These are phyloP conservation scores for Pestalotiopsis sp. DNA, from an alignment of 2,329 filamentous ascomycete genomes.

Conservation along the genomic window DNA sequence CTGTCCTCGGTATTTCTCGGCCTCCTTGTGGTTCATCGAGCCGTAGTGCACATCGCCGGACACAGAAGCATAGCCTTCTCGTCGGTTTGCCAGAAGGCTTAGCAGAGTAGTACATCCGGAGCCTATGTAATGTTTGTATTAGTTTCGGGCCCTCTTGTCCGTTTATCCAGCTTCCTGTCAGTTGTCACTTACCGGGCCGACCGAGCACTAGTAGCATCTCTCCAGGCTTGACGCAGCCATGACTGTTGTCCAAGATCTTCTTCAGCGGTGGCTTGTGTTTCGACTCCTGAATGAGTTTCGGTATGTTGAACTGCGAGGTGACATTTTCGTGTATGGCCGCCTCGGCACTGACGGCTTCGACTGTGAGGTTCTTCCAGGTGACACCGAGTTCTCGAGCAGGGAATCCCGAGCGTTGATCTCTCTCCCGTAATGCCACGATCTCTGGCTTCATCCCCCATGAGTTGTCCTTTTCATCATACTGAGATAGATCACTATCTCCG, in stretches of 20 bases:
- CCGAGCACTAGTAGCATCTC: conserved; percentile 53
- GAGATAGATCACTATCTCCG: not conserved
- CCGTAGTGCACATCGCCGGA: conserved; percentile 37
- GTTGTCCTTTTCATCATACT: not conserved
- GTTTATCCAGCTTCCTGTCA: conserved; percentile 28
- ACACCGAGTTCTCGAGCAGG: conserved; percentile 59
- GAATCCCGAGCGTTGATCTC: conserved; percentile 47
- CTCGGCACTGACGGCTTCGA: conserved; percentile 62
- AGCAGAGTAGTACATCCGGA: conserved; percentile 54
- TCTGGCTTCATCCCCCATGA: conserved; percentile 9
- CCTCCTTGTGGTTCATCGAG: conserved; percentile 55
- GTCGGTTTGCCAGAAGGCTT: conserved; percentile 43
- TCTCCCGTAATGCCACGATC: not conserved
- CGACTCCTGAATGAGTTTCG: conserved; percentile 54
- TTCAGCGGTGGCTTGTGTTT: conserved; percentile 52
- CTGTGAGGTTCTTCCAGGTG: conserved; percentile 66
- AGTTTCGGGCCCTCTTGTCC: not conserved
- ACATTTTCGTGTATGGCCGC: conserved; percentile 69
- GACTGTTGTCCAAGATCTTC: conserved; percentile 12
- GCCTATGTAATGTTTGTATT: not conserved
- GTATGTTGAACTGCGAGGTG: conserved; percentile 59
- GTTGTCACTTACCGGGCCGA: conserved; percentile 38
- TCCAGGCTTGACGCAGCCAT: conserved; percentile 33
- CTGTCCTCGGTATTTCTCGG: conserved; percentile 40
- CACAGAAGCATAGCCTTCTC: conserved; percentile 51